phyloP scores from a whole-genome alignment of 2,329 filamentous ascomycete genomes.

The Botrytis elliptica region DNA sequence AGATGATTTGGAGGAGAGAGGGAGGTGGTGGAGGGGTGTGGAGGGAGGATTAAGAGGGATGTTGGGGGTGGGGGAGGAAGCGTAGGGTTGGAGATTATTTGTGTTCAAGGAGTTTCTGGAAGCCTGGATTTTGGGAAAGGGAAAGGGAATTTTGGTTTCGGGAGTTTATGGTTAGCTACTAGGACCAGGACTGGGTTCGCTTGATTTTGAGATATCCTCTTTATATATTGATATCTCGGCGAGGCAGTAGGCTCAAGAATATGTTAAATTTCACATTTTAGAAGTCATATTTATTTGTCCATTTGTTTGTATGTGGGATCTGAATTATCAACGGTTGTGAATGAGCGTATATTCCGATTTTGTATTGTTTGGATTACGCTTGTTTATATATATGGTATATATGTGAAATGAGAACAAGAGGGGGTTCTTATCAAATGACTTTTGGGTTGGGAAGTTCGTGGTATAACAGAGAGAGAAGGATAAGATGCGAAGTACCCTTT shows the following conservation, averaged over 20 bases:
- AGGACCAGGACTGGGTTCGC: not conserved
- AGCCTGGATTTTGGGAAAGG: not conserved
- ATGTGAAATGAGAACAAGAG: not conserved
- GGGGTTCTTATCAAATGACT: too few species aligned
- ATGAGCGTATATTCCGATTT: not conserved
- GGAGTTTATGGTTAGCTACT: not conserved
- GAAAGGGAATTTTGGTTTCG: not conserved
- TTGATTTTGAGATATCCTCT: not conserved
- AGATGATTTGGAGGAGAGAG: constrained; percentile 73
- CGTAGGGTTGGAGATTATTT: not conserved
- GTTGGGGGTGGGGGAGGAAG: constrained; percentile 54
- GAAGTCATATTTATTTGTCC: not conserved
- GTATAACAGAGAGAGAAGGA: too few species aligned
- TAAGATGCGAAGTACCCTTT: too few species aligned
- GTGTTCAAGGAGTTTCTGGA: not conserved
- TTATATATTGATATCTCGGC: not conserved
- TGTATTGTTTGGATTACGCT: accelerated
- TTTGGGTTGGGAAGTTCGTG: too few species aligned
- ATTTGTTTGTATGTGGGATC: accelerated
- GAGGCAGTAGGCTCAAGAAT: not conserved
- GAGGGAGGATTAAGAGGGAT: constrained; percentile 62
- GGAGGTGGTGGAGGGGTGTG: constrained; percentile 71
- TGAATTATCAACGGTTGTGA: not conserved
- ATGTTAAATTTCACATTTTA: too few species aligned
- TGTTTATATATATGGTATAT: accelerated